Evolutionary conservation across 345 rosid species (phyloP).

Genomic region (Chamaenerion angustifolium): DNA sequence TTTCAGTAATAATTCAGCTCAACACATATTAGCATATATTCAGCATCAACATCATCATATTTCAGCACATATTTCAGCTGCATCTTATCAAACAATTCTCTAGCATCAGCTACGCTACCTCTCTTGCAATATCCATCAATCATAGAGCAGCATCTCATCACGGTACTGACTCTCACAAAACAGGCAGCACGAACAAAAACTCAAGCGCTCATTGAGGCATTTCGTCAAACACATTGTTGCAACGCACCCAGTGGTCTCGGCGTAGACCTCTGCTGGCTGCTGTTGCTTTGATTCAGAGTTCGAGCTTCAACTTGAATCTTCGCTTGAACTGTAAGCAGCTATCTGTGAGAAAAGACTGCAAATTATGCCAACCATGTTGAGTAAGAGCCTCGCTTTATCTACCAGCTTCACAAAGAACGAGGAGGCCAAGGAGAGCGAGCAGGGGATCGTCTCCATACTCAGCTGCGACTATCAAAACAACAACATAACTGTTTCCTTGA

Average conservation of each 20-base stretch:
- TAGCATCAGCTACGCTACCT: no score
- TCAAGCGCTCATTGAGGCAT: background rate
- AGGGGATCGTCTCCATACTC: conserved; percentile 76
- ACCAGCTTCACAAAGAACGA: conserved; percentile 28
- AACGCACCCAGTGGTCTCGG: conserved; percentile 33
- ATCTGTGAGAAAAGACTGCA: no score
- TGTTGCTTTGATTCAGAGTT: conserved; percentile 10
- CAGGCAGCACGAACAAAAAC: background rate
- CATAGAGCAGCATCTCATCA: conserved; percentile 18
- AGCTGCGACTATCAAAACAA: conserved; percentile 26
- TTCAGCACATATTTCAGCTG: no score
- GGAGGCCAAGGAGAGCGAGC: conserved; percentile 22
- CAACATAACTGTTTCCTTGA: conserved; percentile 30
- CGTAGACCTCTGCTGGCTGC: conserved; percentile 13
- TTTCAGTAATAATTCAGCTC: no score
- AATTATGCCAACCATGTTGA: conserved; percentile 33
- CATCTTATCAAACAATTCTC: no score
- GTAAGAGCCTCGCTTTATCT: conserved; percentile 32
- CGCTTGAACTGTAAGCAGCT: no score
- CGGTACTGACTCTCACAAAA: background rate
- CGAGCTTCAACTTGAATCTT: no score
- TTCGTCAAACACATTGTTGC: conserved; percentile 11
- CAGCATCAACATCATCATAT: no score
- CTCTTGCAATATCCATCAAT: no score
- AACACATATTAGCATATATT: no score